Percentiles rank a stretch among this genome's conserved stretches.
Conservation (phyloP, 2,329 filamentous ascomycete species). For the Colletotrichum tamarilloi region DNA sequence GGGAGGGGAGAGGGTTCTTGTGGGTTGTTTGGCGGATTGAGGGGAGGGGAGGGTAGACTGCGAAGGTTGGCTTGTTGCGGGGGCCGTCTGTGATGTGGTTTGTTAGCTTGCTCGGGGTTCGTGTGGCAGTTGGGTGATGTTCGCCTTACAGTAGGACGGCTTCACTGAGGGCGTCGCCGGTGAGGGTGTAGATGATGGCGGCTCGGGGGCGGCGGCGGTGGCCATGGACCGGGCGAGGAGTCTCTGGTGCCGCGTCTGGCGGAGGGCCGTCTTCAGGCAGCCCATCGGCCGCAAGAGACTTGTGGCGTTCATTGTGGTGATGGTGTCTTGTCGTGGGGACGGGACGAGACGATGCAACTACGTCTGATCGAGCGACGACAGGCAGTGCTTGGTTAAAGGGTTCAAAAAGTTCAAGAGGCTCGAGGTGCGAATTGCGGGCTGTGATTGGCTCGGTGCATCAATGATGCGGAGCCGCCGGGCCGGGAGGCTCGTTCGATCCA, state of each 20-base stretch:
- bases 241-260: constrained; percentile 65
- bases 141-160: constrained; percentile 36
- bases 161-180: constrained; percentile 42
- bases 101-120: background rate
- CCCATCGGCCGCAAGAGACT: constrained; percentile 76
- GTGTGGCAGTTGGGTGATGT: no score
- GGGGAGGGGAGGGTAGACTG: constrained; percentile 59
- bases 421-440: constrained; percentile 32
- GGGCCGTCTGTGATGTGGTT: background rate
- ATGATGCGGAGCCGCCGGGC: constrained; percentile 33
- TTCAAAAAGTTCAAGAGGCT: constrained; percentile 35
- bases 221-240: constrained; percentile 59
- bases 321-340: background rate
- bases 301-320: constrained; percentile 68
- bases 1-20: constrained; percentile 74
- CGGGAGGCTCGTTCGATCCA: constrained; percentile 9
- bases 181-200: constrained; percentile 43
- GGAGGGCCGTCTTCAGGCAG: constrained; percentile 75
- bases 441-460: constrained; percentile 51
- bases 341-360: background rate
- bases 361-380: constrained; percentile 2
- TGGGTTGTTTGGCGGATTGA: constrained; percentile 65
- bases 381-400: background rate
- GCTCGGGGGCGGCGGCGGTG: constrained; percentile 48
- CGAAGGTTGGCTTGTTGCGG: constrained; percentile 36